phyloP scores from a whole-genome alignment of 2,329 filamentous ascomycete species.

The Xylaria sp. region DNA sequence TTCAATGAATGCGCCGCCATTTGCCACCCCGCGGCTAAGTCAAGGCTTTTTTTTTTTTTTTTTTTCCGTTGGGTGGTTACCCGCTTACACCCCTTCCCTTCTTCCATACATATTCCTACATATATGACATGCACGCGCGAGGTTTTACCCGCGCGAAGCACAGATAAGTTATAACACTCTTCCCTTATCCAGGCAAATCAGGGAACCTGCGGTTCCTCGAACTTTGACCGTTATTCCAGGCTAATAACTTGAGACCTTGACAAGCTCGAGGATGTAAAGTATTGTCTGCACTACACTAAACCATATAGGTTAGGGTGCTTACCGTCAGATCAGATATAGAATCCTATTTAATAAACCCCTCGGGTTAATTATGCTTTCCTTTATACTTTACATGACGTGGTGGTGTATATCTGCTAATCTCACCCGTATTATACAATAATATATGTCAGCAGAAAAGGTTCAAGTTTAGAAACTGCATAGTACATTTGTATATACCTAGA shows the following conservation, averaged over 20 bases:
- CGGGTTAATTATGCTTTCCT: conserved; percentile 6
- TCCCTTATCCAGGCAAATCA: conserved; percentile 1
- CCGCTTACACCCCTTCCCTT: too few relatives aligned
- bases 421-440: background rate
- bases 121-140: too few relatives aligned
- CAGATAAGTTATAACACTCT: too few relatives aligned
- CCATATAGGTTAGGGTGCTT: background rate
- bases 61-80: too few relatives aligned
- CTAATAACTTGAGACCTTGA: too few relatives aligned
- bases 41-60: too few relatives aligned
- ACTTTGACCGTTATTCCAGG: too few relatives aligned
- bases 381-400: conserved; percentile 10
- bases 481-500: background rate
- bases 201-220: background rate
- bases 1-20: too few relatives aligned
- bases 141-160: too few relatives aligned
- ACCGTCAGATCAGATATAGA: conserved; percentile 14
- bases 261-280: background rate
- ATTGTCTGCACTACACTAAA: conserved; percentile 3
- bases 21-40: too few relatives aligned
- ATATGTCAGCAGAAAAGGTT: conserved; percentile 14
- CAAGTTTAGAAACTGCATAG: conserved; percentile 8
- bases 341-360: conserved; percentile 6
- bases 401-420: background rate
- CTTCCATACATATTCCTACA: too few relatives aligned